These are phyloP conservation scores for Silene coronaria DNA, from an alignment of 179 eudicot species.

Conservation along the genomic window DNA sequence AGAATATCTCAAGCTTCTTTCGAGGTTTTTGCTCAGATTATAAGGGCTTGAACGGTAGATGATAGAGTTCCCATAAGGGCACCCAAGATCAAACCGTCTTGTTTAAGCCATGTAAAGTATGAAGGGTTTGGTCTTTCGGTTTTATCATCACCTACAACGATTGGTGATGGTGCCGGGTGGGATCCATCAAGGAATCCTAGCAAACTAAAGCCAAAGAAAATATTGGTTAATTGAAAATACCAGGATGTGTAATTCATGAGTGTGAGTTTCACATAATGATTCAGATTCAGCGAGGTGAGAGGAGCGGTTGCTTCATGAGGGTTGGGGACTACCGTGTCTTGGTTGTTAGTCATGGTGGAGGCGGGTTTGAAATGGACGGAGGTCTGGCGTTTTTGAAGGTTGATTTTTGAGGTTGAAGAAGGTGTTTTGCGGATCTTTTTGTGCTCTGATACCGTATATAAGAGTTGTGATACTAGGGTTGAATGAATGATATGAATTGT, in stretches of 20 bases:
- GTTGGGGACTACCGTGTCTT: background rate
- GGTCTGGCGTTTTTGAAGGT: conserved; percentile 10
- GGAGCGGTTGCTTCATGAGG: conserved; percentile 7
- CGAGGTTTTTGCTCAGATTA: too few relatives aligned
- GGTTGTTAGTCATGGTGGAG: conserved; percentile 7
- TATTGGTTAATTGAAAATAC: conserved; percentile 2
- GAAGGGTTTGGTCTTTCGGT: background rate
- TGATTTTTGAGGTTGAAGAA: background rate
- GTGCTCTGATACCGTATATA: background rate
- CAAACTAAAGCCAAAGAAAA: background rate
- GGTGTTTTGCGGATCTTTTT: background rate
- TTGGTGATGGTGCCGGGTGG: conserved; percentile 9
- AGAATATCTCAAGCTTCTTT: background rate
- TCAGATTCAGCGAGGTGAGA: too few relatives aligned
- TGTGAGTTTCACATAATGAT: background rate
- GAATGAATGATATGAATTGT: too few relatives aligned
- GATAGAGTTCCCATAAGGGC: too few relatives aligned
- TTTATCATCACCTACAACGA: background rate
- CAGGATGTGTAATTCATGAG: background rate
- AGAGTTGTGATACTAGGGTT: background rate
- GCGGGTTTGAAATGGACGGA: background rate
- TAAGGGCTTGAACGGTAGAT: too few relatives aligned
- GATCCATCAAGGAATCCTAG: background rate
- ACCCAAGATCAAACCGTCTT: background rate
- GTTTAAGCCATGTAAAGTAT: conserved; percentile 9